These are phyloP conservation scores for Trichoderma orchidacearum DNA, from an alignment of 495 filamentous ascomycete species.

Conservation along the genomic window DNA sequence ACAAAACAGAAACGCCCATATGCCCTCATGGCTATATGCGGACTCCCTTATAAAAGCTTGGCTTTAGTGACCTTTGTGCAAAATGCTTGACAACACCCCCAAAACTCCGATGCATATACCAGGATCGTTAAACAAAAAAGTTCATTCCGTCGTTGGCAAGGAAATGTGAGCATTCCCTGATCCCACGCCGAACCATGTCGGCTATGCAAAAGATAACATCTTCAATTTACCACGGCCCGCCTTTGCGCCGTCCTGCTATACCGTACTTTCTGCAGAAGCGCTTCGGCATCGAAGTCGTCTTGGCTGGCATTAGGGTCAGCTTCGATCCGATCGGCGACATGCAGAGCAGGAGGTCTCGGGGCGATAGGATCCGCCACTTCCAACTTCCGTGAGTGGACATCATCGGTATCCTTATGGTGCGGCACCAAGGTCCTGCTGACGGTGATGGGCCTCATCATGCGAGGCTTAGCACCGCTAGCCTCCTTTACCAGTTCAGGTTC, in stretches of 20 bases:
- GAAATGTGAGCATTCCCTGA: background rate
- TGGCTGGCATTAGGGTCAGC: background rate
- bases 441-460: background rate
- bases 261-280: background rate
- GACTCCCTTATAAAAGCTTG: background rate
- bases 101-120: background rate
- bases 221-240: background rate
- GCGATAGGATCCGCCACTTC: background rate
- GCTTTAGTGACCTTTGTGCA: background rate
- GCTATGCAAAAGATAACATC: background rate
- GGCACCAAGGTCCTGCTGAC: background rate
- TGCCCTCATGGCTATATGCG: background rate
- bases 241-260: background rate
- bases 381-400: background rate
- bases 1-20: background rate
- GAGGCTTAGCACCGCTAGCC: conserved; percentile 6
- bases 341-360: background rate
- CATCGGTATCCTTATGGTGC: background rate
- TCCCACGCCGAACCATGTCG: background rate
- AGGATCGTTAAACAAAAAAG: background rate
- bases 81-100: background rate
- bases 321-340: background rate
- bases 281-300: background rate
- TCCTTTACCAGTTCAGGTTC: conserved; percentile 14
- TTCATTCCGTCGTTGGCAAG: background rate